These are phyloP conservation scores for Didymella exigua DNA, from an alignment of 2,329 filamentous ascomycete species.

Conservation along the genomic window DNA sequence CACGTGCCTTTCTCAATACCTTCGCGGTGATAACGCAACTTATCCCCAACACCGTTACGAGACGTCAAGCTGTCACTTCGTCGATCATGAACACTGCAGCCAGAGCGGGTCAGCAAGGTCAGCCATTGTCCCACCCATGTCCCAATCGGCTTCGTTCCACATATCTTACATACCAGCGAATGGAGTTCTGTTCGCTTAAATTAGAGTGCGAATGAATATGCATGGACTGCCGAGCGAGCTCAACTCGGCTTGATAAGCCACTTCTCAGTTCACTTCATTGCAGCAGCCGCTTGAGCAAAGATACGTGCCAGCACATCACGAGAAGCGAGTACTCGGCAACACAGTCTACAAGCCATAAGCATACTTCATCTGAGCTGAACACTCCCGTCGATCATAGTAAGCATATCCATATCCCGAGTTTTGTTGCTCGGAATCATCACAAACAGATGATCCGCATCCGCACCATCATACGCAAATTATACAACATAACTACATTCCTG, in stretches of 20 bases:
- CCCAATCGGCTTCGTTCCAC: not conserved
- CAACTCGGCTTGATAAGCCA: not conserved
- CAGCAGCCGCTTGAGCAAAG: not conserved
- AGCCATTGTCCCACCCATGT: not conserved
- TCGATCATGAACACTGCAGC: not conserved
- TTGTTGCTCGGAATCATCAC: too few relatives aligned
- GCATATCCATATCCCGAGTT: not conserved
- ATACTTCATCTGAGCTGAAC: not conserved
- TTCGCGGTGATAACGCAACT: not conserved
- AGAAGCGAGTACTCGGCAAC: not conserved
- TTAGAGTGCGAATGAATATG: not conserved
- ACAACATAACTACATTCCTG: not conserved
- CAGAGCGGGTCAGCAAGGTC: not conserved
- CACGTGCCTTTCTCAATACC: too few relatives aligned
- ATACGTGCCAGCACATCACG: not conserved
- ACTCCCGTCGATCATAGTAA: not conserved
- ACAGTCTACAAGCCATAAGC: not conserved
- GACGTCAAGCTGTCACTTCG: not conserved
- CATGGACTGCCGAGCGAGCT: not conserved
- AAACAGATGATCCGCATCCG: too few relatives aligned
- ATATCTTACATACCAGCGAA: not conserved
- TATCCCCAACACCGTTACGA: not conserved
- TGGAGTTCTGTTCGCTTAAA: not conserved
- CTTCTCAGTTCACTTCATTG: not conserved
- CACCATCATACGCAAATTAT: not conserved